These are phyloP conservation scores for Microbotryum scabiosae DNA, from an alignment of 1,284 basidiomycete genomes.

Conservation along the genomic window DNA sequence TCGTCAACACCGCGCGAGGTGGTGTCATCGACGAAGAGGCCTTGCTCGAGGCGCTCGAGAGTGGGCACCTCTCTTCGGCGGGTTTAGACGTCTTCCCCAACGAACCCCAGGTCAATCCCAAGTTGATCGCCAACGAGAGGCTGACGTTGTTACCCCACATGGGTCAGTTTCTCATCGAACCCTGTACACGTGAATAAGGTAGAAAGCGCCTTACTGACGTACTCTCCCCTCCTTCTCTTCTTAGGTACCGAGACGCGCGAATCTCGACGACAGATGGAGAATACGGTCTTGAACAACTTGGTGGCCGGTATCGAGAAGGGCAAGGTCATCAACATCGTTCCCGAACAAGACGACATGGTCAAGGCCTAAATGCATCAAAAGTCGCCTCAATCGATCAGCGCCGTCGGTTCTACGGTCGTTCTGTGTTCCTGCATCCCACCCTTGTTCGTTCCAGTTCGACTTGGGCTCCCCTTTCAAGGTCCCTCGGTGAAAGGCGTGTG, in stretches of 20 bases:
- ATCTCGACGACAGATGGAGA: conserved; percentile 68
- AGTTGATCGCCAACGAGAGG: conserved; percentile 66
- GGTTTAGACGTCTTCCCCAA: conserved; percentile 28
- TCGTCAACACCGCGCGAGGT: conserved; percentile 40
- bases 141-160: conserved; percentile 80
- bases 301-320: conserved; percentile 58
- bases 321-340: conserved; percentile 56
- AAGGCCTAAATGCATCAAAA: too few relatives aligned
- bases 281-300: conserved; percentile 63
- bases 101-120: conserved; percentile 75
- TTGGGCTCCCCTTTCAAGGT: too few relatives aligned
- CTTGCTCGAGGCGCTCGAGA: conserved; percentile 26
- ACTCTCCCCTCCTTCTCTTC: neutral
- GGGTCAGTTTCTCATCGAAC: conserved; percentile 41
- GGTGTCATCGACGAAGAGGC: conserved; percentile 28
- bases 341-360: conserved; percentile 44
- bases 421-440: too few relatives aligned
- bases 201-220: neutral
- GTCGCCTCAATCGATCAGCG: neutral
- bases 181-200: too few relatives aligned
- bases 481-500: too few relatives aligned
- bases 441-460: too few relatives aligned
- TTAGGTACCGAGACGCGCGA: conserved; percentile 66
- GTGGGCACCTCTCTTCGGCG: conserved; percentile 23
- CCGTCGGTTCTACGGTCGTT: too few relatives aligned